phyloP scores from a whole-genome alignment of 2,329 filamentous ascomycete genomes.

The Exophiala phaeomuriformis region DNA sequence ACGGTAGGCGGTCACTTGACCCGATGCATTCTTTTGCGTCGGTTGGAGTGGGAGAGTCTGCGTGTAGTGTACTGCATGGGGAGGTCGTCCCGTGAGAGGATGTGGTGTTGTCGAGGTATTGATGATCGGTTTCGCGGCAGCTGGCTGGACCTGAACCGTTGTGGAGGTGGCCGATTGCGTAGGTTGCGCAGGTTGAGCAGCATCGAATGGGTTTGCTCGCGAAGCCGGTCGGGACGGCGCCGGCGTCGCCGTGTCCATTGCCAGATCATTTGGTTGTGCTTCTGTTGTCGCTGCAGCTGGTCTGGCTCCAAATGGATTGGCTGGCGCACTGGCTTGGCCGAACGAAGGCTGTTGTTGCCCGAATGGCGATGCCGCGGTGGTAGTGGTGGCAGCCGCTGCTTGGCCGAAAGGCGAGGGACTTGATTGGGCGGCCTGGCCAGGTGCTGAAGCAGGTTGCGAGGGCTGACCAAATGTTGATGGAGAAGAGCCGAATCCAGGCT shows the following conservation, averaged over 20 bases:
- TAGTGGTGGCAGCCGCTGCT: conserved; percentile 1
- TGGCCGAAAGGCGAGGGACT: conserved; percentile 16
- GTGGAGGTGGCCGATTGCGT: conserved; percentile 22
- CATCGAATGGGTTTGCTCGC: conserved; percentile 23
- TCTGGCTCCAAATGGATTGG: conserved; percentile 34
- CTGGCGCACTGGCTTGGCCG: conserved; percentile 36
- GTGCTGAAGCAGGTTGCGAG: conserved; percentile 15
- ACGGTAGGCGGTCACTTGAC: conserved; percentile 54
- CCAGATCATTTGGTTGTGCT: conserved; percentile 13
- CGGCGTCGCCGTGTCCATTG: conserved; percentile 25
- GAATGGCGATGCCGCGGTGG: conserved; percentile 10
- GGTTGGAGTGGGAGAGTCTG: conserved; percentile 34
- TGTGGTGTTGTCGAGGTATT: conserved; percentile 18
- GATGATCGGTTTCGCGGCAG: conserved; percentile 10
- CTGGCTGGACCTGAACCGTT: conserved; percentile 15
- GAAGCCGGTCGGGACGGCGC: conserved; percentile 33
- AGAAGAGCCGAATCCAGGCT: neutral
- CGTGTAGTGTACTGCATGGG: conserved; percentile 20
- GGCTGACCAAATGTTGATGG: conserved; percentile 23
- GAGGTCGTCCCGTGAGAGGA: conserved; percentile 20
- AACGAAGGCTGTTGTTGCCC: conserved; percentile 10
- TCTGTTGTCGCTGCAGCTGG: conserved; percentile 5
- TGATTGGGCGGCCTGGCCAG: conserved; percentile 26
- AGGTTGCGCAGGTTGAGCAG: too few relatives aligned
- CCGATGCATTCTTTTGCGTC: conserved; percentile 25